Conservation (phyloP, 2,329 filamentous ascomycete genomes). For the Pseudocercospora fuligena region DNA sequence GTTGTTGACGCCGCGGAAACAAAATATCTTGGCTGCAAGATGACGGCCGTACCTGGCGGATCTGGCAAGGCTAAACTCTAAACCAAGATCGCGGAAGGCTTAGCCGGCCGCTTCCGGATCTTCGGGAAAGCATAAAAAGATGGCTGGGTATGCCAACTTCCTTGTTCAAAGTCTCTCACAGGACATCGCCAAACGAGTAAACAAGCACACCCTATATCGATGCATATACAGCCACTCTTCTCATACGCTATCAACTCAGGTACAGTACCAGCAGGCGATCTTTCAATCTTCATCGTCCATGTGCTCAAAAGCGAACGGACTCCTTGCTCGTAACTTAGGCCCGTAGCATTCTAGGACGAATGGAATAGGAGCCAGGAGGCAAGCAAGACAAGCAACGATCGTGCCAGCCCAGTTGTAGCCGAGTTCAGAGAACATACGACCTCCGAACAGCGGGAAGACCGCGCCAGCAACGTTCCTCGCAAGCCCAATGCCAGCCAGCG, state of each 20-base stretch:
- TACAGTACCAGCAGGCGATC: neutral
- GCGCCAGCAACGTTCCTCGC: slow-evolving; percentile 46
- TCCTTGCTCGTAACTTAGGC: slow-evolving; percentile 41
- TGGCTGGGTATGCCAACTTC: neutral
- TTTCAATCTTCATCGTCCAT: slow-evolving; percentile 39
- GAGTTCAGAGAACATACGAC: slow-evolving; percentile 43
- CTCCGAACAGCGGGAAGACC: slow-evolving; percentile 47
- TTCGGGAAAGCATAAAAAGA: neutral
- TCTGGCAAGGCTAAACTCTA: neutral
- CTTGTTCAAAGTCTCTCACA: neutral
- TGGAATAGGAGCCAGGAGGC: slow-evolving; percentile 29
- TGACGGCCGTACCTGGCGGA: neutral
- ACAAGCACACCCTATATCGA: neutral
- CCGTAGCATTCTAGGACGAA: slow-evolving; percentile 42
- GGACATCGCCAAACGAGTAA: neutral
- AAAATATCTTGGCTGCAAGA: slow-evolving; percentile 3
- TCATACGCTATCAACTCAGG: neutral
- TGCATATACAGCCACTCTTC: neutral
- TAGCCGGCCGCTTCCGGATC: neutral
- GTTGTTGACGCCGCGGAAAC: neutral
- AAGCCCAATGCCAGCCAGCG: slow-evolving; percentile 48
- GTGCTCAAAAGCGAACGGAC: slow-evolving; percentile 47
- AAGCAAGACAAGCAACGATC: slow-evolving; percentile 46
- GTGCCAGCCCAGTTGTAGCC: slow-evolving; percentile 47
- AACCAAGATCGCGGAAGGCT: neutral